Evolutionary conservation across 768 basidiomycete species (phyloP), one percentile per base, ranked within the genome.

Genomic region (Lactarius trivialis): DNA sequence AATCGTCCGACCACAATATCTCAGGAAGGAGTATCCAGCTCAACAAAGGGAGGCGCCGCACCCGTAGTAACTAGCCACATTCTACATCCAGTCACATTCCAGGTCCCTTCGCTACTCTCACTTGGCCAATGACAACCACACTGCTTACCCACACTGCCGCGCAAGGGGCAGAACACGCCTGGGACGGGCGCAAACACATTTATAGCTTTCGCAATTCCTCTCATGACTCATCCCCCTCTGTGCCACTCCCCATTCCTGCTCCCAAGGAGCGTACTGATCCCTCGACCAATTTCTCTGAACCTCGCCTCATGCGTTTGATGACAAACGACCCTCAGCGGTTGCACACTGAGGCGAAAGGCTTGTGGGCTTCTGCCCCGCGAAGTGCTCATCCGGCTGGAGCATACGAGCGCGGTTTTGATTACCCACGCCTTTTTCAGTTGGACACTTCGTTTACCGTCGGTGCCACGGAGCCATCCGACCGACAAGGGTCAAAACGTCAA

Each of bases 281-380:
- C 15, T 32, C 63, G 24, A n/a, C 39, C 21, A 41, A 41, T 30
- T 34, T 60, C 24, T 45, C 63, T 45, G 63, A 64, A 49, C 32
- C 54, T 24, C 48, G 48, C n/a, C 11, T 60, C n/a, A 51, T 51
- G 39, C 58, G 62, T 24, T n/a, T 59, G 36, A 45, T 63, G 14
- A 15, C 62, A n/a, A 63, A 49, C 48, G 59, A 63, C 32, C 24
- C 37, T 14, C 62, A 59, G 32, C 57, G 63, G 26, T 56, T 60
- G 26, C 63, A 64, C 32, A 64, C 63, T n/a, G 49, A 64, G 7
- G 39, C 60, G 37, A 64, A 60, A 28, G 63, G 63, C 26, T 24
- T 64, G n/a, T 64, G 63, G 63, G 50, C 48, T 39, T 55, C 63
- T n/a, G 63, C 63, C 12, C 63, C 63, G 19, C 63, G 63, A 51